A percentile compares a stretch with the other conserved stretches of the same genome.
phyloP scores from a whole-genome alignment of 306 rosid species.

The Inga laurina region DNA sequence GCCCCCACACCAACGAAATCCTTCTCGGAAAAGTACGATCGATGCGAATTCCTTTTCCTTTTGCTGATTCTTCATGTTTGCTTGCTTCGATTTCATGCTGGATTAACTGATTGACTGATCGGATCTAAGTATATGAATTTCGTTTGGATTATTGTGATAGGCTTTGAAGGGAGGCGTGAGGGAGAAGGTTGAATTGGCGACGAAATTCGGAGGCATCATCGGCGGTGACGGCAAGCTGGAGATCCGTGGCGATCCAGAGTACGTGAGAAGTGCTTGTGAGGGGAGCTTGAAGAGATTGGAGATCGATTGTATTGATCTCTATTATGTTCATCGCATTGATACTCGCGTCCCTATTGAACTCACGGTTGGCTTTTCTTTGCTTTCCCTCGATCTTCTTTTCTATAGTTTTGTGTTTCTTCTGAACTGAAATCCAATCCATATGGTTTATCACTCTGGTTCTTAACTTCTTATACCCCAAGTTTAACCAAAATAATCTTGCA shows the following conservation, averaged over 20 bases:
- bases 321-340: conserved; percentile 76
- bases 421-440: too few relatives aligned
- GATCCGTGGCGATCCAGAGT: conserved; percentile 56
- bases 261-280: conserved; percentile 71
- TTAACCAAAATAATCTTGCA: too few relatives aligned
- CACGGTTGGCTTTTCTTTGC: not conserved
- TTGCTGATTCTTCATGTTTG: not conserved
- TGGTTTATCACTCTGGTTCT: too few relatives aligned
- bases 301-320: conserved; percentile 67
- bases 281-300: conserved; percentile 65
- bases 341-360: not conserved
- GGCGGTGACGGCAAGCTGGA: conserved; percentile 30
- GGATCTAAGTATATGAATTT: not conserved
- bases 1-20: conserved; percentile 58
- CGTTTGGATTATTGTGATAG: conserved; percentile 1
- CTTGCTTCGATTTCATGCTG: not conserved
- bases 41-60: not conserved
- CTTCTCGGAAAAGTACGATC: conserved; percentile 43
- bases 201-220: conserved; percentile 48
- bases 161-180: conserved; percentile 49
- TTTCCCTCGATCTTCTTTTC: too few relatives aligned
- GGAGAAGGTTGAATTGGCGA: conserved; percentile 59
- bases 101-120: too few relatives aligned
- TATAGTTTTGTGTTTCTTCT: too few relatives aligned
- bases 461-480: too few relatives aligned